phyloP scores from a whole-genome alignment of 768 basidiomycete species.

The Crassisporium funariophilum region DNA sequence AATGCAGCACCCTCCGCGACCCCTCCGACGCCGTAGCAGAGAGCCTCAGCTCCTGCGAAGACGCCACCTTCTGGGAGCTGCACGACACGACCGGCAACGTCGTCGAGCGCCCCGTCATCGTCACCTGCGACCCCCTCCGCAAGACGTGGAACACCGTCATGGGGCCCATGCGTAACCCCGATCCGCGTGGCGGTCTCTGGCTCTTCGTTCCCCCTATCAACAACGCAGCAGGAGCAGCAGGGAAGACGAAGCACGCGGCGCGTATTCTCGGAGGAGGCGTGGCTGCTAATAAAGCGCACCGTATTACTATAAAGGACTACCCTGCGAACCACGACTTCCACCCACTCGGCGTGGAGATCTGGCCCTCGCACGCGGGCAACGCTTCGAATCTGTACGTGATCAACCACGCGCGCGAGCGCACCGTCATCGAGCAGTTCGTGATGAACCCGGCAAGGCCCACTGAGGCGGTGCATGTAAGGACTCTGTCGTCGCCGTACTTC shows the following conservation, averaged over 20 bases:
- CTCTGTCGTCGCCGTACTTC: conserved; percentile 59
- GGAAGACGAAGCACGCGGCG: conserved; percentile 5
- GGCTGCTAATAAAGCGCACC: conserved; percentile 31
- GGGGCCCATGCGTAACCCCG: conserved; percentile 66
- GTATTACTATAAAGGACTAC: conserved; percentile 50
- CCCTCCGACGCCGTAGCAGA: conserved; percentile 21
- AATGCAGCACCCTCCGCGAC: conserved; percentile 46
- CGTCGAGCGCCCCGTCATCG: conserved; percentile 45
- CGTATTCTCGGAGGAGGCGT: conserved; percentile 12
- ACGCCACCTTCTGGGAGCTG: conserved; percentile 67
- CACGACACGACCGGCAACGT: conserved; percentile 39
- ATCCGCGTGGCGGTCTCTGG: conserved; percentile 64
- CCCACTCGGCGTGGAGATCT: conserved; percentile 66
- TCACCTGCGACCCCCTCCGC: conserved; percentile 57
- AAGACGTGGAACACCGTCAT: conserved; percentile 77
- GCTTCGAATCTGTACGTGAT: conserved; percentile 62
- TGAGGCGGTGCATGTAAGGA: conserved; percentile 57
- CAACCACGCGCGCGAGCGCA: conserved; percentile 65
- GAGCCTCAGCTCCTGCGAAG: conserved; percentile 60
- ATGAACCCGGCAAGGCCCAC: conserved; percentile 46
- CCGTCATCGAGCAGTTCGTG: conserved; percentile 69
- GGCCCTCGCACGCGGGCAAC: conserved; percentile 49
- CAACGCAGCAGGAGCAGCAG: not conserved
- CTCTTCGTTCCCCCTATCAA: conserved; percentile 38
- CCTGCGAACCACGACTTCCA: conserved; percentile 67